These are phyloP conservation scores for Lenzites betulinus DNA, from an alignment of 768 basidiomycete genomes.

Conservation along the genomic window DNA sequence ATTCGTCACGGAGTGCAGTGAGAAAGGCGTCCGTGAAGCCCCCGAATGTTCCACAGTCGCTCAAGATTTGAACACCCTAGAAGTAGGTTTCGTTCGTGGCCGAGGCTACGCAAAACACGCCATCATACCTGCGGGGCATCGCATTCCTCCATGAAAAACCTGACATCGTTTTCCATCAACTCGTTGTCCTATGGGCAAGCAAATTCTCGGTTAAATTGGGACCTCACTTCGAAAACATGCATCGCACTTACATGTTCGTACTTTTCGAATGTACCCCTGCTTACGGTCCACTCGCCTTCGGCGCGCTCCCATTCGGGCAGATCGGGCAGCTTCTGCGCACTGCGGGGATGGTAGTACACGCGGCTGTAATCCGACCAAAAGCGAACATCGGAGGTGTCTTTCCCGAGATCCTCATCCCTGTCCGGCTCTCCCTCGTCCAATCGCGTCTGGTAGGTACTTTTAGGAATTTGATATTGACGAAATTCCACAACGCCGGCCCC, in stretches of 20 bases:
- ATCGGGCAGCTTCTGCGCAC: constrained; percentile 66
- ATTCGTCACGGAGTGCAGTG: constrained; percentile 65
- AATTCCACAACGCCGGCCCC: constrained; percentile 49
- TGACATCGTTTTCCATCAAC: constrained; percentile 69
- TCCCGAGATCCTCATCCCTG: not conserved
- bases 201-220: not conserved
- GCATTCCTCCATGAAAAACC: constrained; percentile 73
- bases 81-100: not conserved
- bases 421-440: constrained; percentile 35
- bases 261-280: constrained; percentile 51
- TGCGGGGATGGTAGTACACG: constrained; percentile 64
- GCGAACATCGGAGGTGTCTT: constrained; percentile 38
- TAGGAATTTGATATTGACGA: constrained; percentile 52
- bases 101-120: not conserved
- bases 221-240: too few relatives aligned
- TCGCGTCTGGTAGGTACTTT: constrained; percentile 55
- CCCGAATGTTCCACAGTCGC: constrained; percentile 65
- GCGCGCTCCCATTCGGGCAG: constrained; percentile 52
- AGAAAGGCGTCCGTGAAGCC: constrained; percentile 63
- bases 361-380: constrained; percentile 75
- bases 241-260: constrained; percentile 54
- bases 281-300: constrained; percentile 58
- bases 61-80: constrained; percentile 71
- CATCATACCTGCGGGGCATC: constrained; percentile 64
- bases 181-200: constrained; percentile 50